phyloP scores from a whole-genome alignment of 306 rosid species.

The Luffa acutangula region DNA sequence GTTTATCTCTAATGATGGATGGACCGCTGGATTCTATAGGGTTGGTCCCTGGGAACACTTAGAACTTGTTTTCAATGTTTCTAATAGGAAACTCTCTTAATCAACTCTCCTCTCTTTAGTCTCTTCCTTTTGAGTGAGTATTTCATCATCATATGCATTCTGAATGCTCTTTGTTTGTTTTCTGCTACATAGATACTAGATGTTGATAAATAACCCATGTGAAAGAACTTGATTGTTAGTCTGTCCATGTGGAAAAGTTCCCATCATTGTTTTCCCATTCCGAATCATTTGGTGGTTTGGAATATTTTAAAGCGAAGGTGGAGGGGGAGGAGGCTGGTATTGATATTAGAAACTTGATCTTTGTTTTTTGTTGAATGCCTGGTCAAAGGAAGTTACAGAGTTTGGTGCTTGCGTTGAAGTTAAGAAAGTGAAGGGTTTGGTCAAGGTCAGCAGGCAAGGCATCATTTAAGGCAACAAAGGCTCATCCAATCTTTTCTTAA shows the following conservation, averaged over 20 bases:
- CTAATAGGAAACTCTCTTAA: conserved; percentile 9
- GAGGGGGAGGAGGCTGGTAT: too few relatives aligned
- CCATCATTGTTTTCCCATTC: neutral
- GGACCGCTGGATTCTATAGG: conserved; percentile 3
- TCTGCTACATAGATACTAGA: neutral
- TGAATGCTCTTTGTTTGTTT: neutral
- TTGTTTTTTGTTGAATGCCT: neutral
- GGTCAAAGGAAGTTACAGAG: neutral
- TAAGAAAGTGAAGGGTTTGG: neutral
- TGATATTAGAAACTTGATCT: neutral
- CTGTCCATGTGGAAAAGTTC: neutral
- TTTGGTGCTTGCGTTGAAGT: neutral
- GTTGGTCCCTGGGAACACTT: conserved; percentile 7
- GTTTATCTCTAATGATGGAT: conserved; percentile 4
- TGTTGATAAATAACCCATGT: neutral
- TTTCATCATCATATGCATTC: neutral
- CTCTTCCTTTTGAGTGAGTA: neutral
- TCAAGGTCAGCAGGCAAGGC: neutral
- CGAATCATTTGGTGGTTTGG: neutral
- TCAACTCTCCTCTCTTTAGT: neutral
- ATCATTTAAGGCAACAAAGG: neutral
- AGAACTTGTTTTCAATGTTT: conserved; percentile 7
- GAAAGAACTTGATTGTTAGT: neutral
- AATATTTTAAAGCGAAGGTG: too few relatives aligned
- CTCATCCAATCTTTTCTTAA: too few relatives aligned